These are phyloP conservation scores for Physocladia obscura DNA, from an alignment of 192 early-diverging fungal genomes.

Conservation along the genomic window DNA sequence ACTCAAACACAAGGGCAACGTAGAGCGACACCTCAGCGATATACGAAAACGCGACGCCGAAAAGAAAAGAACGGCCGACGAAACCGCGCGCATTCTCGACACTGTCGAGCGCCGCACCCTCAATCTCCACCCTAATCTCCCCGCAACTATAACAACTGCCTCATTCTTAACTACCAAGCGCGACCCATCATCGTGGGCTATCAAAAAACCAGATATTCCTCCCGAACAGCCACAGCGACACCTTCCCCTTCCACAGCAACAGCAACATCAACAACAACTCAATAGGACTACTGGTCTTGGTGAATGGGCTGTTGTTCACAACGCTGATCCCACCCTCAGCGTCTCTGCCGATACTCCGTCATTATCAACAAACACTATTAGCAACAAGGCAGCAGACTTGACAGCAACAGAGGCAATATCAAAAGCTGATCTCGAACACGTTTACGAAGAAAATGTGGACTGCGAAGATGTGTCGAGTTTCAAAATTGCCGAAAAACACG, in stretches of 20 bases:
- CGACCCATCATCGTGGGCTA: neutral
- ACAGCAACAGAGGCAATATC: neutral
- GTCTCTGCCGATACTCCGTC: neutral
- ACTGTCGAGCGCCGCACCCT: neutral
- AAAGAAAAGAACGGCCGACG: constrained; percentile 59
- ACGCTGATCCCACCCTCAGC: neutral
- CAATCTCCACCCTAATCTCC: neutral
- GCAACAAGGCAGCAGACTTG: neutral
- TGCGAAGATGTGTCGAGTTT: constrained; percentile 15
- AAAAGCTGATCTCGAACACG: neutral
- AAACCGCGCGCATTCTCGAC: constrained; percentile 49
- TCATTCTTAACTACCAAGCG: neutral
- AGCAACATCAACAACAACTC: neutral
- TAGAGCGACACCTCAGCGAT: constrained; percentile 70
- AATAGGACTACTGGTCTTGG: constrained; percentile 2
- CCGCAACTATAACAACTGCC: neutral
- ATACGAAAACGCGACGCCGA: constrained; percentile 60
- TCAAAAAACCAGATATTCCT: neutral
- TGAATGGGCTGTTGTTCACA: neutral
- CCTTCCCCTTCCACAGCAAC: neutral
- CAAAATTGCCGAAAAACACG: constrained; percentile 17
- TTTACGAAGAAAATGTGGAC: constrained; percentile 22
- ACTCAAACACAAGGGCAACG: constrained; percentile 80
- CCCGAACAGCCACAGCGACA: neutral
- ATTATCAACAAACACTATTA: neutral